These are phyloP conservation scores for Floccularia luteovirens DNA, from an alignment of 768 basidiomycete species.

Conservation along the genomic window DNA sequence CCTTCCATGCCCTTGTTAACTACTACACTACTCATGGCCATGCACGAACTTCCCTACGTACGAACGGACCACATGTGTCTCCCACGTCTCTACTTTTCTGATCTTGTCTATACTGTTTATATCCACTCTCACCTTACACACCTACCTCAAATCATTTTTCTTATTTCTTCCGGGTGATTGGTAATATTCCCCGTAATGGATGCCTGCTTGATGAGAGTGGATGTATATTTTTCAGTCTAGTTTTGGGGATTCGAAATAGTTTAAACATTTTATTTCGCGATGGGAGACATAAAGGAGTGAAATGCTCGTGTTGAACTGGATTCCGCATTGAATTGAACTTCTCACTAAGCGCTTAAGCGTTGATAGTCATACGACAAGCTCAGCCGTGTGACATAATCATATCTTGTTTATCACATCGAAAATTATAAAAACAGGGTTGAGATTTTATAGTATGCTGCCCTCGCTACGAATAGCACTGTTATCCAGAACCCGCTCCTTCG, in stretches of 20 bases:
- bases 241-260: too few species aligned
- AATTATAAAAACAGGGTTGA: too few species aligned
- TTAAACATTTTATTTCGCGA: too few species aligned
- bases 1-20: conserved; percentile 22
- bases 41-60: conserved; percentile 30
- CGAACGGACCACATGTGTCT: conserved; percentile 16
- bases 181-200: conserved; percentile 18
- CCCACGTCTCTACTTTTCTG: conserved; percentile 16
- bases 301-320: neutral
- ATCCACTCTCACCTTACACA: conserved; percentile 13
- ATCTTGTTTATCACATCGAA: too few species aligned
- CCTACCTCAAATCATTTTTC: conserved; percentile 15
- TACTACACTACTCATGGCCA: conserved; percentile 27
- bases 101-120: conserved; percentile 23
- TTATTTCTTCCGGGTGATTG: conserved; percentile 13
- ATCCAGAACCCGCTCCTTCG: conserved; percentile 27
- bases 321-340: too few species aligned
- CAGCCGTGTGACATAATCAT: too few species aligned
- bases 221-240: neutral
- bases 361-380: too few species aligned
- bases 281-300: too few species aligned
- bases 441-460: conserved; percentile 31
- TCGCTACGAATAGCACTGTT: conserved; percentile 20
- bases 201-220: conserved; percentile 1
- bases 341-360: too few species aligned